Evolutionary conservation across 345 rosid species (phyloP).

Genomic region (Mercurialis annua): DNA sequence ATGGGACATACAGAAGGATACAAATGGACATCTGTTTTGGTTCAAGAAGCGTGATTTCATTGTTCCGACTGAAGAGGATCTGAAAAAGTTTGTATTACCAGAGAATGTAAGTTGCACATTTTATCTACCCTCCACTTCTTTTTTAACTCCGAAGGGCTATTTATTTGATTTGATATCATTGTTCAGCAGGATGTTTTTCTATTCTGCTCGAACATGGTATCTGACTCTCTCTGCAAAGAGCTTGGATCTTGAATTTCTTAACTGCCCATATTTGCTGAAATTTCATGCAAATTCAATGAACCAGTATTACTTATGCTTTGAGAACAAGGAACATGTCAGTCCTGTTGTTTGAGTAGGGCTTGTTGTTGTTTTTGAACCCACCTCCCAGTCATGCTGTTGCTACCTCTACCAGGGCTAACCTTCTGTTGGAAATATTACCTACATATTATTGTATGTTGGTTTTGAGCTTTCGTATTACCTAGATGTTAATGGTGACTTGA

Average conservation of each 20-base stretch:
- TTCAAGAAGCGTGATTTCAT: slow-evolving; percentile 55
- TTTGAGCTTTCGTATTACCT: too few species aligned
- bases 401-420: too few species aligned
- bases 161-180: background rate
- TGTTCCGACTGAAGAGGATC: slow-evolving; percentile 77
- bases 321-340: too few species aligned
- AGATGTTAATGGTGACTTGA: too few species aligned
- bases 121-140: slow-evolving; percentile 8
- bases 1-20: slow-evolving; percentile 58
- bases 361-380: too few species aligned
- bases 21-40: slow-evolving; percentile 65
- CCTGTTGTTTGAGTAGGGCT: too few species aligned
- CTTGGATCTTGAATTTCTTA: background rate
- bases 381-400: too few species aligned
- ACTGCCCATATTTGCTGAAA: background rate
- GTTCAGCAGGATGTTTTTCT: background rate
- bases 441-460: too few species aligned
- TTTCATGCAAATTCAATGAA: background rate
- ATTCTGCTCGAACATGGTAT: background rate
- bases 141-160: background rate
- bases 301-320: too few species aligned
- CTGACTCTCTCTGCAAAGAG: background rate
- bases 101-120: slow-evolving; percentile 70
- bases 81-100: slow-evolving; percentile 73
- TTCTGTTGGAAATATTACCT: too few species aligned